These are phyloP conservation scores for Didymella sp. DNA, from an alignment of 2,329 filamentous ascomycete genomes.

Conservation along the genomic window DNA sequence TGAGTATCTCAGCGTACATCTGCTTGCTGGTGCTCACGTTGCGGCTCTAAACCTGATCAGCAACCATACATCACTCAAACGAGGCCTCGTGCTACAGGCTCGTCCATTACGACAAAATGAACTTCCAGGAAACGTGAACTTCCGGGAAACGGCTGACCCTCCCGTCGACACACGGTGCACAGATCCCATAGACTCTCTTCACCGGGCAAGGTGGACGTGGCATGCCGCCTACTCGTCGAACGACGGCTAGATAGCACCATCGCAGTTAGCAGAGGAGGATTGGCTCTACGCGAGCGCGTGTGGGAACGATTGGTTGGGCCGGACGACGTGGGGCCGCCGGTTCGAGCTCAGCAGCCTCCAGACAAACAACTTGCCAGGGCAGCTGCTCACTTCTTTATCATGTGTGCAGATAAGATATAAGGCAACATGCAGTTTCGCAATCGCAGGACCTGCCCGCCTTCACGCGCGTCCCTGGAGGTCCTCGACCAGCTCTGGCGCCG, in stretches of 20 bases:
- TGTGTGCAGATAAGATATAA: conserved; percentile 13
- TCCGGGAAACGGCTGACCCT: conserved; percentile 8
- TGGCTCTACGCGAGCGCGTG: conserved; percentile 25
- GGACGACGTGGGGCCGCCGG: conserved; percentile 19
- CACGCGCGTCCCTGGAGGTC: conserved; percentile 21
- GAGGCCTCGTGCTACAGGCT: conserved; percentile 10
- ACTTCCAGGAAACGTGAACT: conserved; percentile 1
- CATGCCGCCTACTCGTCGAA: background rate
- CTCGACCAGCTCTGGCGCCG: conserved; percentile 16
- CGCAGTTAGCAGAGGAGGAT: conserved; percentile 1
- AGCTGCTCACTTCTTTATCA: conserved; percentile 13
- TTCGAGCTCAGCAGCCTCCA: conserved; percentile 14
- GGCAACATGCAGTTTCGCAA: conserved; percentile 11
- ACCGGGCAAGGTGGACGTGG: background rate
- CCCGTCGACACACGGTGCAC: conserved; percentile 1
- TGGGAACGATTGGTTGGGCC: conserved; percentile 29
- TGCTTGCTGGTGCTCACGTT: conserved; percentile 66
- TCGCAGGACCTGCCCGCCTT: background rate
- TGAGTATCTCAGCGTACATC: conserved; percentile 68
- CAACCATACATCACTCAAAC: conserved; percentile 11
- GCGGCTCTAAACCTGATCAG: conserved; percentile 50
- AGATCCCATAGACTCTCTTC: background rate
- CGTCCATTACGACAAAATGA: background rate
- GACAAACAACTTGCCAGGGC: conserved; percentile 4
- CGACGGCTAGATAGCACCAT: conserved; percentile 5